Evolutionary conservation across 2,329 filamentous ascomycete genomes (phyloP), one percentile per base, ranked within the genome.

Genomic region (Xylariaceae sp.): DNA sequence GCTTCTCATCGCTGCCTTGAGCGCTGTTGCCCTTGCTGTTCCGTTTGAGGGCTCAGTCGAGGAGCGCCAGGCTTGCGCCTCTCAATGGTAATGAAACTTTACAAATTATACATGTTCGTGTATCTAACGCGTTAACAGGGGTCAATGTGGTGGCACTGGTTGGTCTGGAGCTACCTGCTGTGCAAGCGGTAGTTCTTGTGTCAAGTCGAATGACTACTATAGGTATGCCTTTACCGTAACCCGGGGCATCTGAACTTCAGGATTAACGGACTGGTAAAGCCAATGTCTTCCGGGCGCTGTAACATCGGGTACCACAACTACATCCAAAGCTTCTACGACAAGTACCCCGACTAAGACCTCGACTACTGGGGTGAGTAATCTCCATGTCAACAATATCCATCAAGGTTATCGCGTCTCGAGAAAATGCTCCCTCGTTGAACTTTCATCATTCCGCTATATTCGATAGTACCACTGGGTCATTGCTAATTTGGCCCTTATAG

Each of bases 101-200:
- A 6, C 35, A 15, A 21, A 29, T 15, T 4, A 29, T n/a, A 44
- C 15, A 3, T 35, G 4, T 23, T 3, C 13, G 11, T 26, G 10
- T 63, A 74, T 69, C 58, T 51, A 46, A 51, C 44, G 11, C 41
- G 29, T 33, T 35, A 36, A 36, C 3, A 71, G 67, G 62, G 51
- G 58, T 18, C 77, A 79, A 53, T 80, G 77, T 35, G 77, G 77
- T 51, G 77, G 77, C n/a, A 70, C 59, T n/a, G 71, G 67, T 48
- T 80, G 69, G 68, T 64, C 55, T 13, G 78, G 77, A 18, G 59
- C 74, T n/a, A 77, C 74, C 2, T 78, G 75, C 68, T 80, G 77
- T 52, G 60, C 50, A 4, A 70, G 69, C 15, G 75, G 75, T 47
- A 72, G 65, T 63, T 66, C 61, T 33, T 79, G 76, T 26, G 55